Percentiles rank a stretch among this genome's conserved stretches.
These are phyloP conservation scores for Cyclocybe aegerita DNA, from an alignment of 768 basidiomycete species.

Conservation along the genomic window DNA sequence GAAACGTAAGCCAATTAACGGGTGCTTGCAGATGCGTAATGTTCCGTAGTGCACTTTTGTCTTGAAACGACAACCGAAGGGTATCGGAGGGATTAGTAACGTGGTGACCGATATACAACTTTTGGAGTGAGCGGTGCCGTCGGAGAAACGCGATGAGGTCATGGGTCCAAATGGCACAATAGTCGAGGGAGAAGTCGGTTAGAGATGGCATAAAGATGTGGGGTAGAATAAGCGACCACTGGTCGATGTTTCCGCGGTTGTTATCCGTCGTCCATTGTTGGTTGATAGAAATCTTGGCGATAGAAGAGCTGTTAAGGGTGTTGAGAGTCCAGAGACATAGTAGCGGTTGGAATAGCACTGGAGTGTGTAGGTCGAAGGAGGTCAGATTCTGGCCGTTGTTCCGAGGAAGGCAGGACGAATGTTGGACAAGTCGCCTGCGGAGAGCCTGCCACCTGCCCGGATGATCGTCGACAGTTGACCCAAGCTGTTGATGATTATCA, in stretches of 20 bases:
- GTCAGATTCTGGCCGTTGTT: slow-evolving; percentile 1
- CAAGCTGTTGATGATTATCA: too few relatives aligned
- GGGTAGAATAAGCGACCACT: slow-evolving; percentile 22
- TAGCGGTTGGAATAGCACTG: slow-evolving; percentile 19
- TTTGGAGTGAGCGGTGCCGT: slow-evolving; percentile 13
- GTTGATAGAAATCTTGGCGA: slow-evolving; percentile 22
- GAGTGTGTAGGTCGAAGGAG: slow-evolving; percentile 21
- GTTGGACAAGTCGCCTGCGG: not conserved
- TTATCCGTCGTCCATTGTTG: slow-evolving; percentile 14
- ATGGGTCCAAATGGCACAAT: slow-evolving; percentile 3
- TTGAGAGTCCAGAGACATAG: slow-evolving; percentile 22
- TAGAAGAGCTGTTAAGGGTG: slow-evolving; percentile 17
- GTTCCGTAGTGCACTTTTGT: slow-evolving; percentile 1
- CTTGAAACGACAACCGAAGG: not conserved
- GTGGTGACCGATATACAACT: slow-evolving; percentile 12
- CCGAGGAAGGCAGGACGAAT: not conserved
- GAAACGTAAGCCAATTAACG: slow-evolving; percentile 3
- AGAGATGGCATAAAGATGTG: slow-evolving; percentile 20
- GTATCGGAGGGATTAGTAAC: slow-evolving; percentile 2
- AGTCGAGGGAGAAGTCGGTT: slow-evolving; percentile 19
- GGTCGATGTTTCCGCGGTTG: not conserved
- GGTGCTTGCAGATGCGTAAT: slow-evolving; percentile 9
- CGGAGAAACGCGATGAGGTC: slow-evolving; percentile 17
- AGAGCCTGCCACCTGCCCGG: too few relatives aligned
- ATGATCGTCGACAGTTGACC: too few relatives aligned